phyloP scores from a whole-genome alignment of 768 basidiomycete species.

The Neoboletus magnificus region DNA sequence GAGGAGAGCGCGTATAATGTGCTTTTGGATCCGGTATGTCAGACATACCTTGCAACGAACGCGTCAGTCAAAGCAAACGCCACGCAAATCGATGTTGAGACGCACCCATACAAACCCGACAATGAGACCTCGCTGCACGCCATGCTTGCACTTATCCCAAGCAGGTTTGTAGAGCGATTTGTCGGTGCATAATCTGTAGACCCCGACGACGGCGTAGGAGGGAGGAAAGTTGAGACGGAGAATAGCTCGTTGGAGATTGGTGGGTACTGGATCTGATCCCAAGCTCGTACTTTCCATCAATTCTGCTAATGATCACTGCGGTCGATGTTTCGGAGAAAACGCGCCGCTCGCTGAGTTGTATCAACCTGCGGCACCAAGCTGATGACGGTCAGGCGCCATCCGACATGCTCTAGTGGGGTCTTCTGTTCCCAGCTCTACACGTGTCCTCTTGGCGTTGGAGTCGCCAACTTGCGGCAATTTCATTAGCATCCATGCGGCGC shows the following conservation, averaged over 20 bases:
- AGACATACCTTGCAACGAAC: constrained; percentile 46
- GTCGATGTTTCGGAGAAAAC: neutral
- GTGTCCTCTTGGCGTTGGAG: neutral
- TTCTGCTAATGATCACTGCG: neutral
- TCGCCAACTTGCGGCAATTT: neutral
- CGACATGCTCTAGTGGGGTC: too few species aligned
- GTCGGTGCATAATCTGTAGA: constrained; percentile 80
- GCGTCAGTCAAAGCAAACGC: neutral
- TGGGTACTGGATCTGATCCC: constrained; percentile 36
- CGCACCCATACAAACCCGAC: constrained; percentile 72
- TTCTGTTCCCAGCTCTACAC: too few species aligned
- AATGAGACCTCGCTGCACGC: constrained; percentile 60
- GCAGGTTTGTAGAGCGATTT: constrained; percentile 64
- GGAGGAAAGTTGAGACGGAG: constrained; percentile 73
- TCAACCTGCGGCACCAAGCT: too few species aligned
- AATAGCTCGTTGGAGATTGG: constrained; percentile 48
- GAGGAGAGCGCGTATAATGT: constrained; percentile 47
- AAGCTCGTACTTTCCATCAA: neutral
- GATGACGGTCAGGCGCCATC: too few species aligned
- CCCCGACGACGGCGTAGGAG: constrained; percentile 80
- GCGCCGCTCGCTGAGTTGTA: neutral
- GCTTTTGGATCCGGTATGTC: constrained; percentile 70
- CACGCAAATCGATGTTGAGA: neutral
- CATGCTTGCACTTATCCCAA: constrained; percentile 85
- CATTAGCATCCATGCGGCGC: neutral